These are phyloP conservation scores for Pseudomonodictys pantanalensis DNA, from an alignment of 495 filamentous ascomycete species.

Conservation along the genomic window DNA sequence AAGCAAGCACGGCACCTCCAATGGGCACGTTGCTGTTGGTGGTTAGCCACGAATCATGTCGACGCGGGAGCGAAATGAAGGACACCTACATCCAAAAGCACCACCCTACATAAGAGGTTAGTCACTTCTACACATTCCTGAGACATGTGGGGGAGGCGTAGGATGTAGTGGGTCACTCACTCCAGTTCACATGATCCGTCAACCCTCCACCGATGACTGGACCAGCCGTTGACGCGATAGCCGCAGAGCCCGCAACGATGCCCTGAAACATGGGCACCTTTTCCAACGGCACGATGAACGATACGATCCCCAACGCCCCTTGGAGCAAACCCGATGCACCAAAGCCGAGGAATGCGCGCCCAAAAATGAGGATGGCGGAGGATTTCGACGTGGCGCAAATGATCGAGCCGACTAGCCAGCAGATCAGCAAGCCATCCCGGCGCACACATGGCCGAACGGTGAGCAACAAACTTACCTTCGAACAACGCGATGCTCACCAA, in stretches of 20 bases:
- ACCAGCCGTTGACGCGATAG: conserved; percentile 31
- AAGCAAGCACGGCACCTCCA: conserved; percentile 27
- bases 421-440: not conserved
- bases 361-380: conserved; percentile 3
- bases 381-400: not conserved
- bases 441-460: not conserved
- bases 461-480: conserved; percentile 21
- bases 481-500: conserved; percentile 40
- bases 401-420: conserved; percentile 20
- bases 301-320: conserved; percentile 6
- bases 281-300: not conserved
- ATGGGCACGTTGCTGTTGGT: conserved; percentile 25
- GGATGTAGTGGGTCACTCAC: not conserved
- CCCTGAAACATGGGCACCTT: conserved; percentile 11
- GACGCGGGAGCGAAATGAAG: not conserved
- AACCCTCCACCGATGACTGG: conserved; percentile 31
- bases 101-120: no score
- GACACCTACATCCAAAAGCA: conserved; percentile 18
- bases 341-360: conserved; percentile 3
- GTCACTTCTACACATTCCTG: no score
- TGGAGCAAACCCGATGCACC: not conserved
- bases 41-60: not conserved
- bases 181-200: conserved; percentile 29
- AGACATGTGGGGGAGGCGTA: no score
- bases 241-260: conserved; percentile 32